A percentile compares a stretch with the other conserved stretches of the same genome.
Conservation (phyloP, 805 yeast genomes). For the Scheffersomyces lignosus region DNA sequence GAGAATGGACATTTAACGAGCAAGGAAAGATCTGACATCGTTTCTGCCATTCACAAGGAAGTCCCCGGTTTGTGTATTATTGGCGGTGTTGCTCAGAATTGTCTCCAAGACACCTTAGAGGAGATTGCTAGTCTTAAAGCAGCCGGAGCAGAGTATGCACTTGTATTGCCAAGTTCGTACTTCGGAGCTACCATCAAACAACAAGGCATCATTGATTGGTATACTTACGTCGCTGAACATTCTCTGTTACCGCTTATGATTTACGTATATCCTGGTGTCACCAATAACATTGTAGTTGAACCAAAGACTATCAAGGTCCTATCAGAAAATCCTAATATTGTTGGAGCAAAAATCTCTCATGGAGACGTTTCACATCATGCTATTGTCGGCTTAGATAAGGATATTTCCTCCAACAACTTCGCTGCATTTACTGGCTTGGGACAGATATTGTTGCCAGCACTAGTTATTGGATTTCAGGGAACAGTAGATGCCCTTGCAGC, state of each 20-base stretch:
- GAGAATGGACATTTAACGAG: slow-evolving; percentile 52
- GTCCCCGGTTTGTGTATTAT: slow-evolving; percentile 43
- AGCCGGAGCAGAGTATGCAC: slow-evolving; percentile 41
- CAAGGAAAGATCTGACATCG: slow-evolving; percentile 40
- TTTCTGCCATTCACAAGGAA: slow-evolving; percentile 31
- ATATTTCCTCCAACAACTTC: slow-evolving; percentile 38
- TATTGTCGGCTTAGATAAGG: slow-evolving; percentile 43
- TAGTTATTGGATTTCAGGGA: slow-evolving; percentile 48
- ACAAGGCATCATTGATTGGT: slow-evolving; percentile 48
- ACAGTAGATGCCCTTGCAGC: slow-evolving; percentile 55
- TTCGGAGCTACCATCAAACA: slow-evolving; percentile 48
- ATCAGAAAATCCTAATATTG: slow-evolving; percentile 46
- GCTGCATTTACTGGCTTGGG: slow-evolving; percentile 50
- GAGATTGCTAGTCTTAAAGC: slow-evolving; percentile 34
- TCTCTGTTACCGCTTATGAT: slow-evolving; percentile 44
- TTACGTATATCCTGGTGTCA: slow-evolving; percentile 53
- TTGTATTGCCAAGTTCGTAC: slow-evolving; percentile 48
- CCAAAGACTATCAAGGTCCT: slow-evolving; percentile 41
- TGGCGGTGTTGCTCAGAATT: slow-evolving; percentile 52
- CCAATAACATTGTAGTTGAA: slow-evolving; percentile 38
- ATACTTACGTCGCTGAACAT: slow-evolving; percentile 42
- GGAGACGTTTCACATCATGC: slow-evolving; percentile 50
- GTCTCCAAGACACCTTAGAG: slow-evolving; percentile 44
- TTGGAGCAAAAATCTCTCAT: slow-evolving; percentile 54
- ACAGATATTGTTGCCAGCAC: slow-evolving; percentile 49